phyloP scores from a whole-genome alignment of 108 stramenopile species.

The Chaetoceros muelleri region DNA sequence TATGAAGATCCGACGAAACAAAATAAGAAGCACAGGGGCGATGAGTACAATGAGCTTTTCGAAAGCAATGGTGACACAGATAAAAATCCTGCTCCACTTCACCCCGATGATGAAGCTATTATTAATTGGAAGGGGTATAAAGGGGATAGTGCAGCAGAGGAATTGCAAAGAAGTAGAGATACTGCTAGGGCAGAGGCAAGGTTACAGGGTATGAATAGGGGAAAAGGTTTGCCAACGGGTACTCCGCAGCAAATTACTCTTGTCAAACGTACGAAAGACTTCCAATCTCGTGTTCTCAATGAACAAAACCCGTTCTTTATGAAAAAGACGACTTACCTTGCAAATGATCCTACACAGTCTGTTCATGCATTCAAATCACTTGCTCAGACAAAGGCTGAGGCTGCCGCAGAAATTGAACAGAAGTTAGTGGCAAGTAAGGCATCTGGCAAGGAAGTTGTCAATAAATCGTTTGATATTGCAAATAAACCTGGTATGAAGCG shows the following conservation, averaged over 20 bases:
- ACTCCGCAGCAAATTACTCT: background rate
- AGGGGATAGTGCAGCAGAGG: slow-evolving; percentile 67
- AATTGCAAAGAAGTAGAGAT: slow-evolving; percentile 45
- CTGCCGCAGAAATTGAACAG: slow-evolving; percentile 31
- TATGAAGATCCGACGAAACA: slow-evolving; percentile 24
- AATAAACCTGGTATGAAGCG: slow-evolving; percentile 1
- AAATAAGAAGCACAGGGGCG: background rate
- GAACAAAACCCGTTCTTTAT: slow-evolving; percentile 63
- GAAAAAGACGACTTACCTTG: slow-evolving; percentile 83
- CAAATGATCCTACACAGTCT: slow-evolving; percentile 62
- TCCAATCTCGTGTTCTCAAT: slow-evolving; percentile 69
- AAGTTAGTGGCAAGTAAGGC: slow-evolving; percentile 12
- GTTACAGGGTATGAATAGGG: slow-evolving; percentile 8
- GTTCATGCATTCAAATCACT: slow-evolving; percentile 82
- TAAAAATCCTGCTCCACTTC: slow-evolving; percentile 15
- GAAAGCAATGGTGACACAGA: background rate
- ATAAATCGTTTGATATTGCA: slow-evolving; percentile 24
- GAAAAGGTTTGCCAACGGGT: background rate
- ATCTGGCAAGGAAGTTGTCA: slow-evolving; percentile 18
- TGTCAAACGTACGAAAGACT: slow-evolving; percentile 37
- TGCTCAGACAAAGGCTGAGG: slow-evolving; percentile 52
- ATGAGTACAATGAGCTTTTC: background rate
- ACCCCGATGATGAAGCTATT: slow-evolving; percentile 61
- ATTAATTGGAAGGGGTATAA: slow-evolving; percentile 69
- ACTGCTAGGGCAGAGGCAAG: slow-evolving; percentile 55